Evolutionary conservation across 2,329 filamentous ascomycete species (phyloP).

Genomic region (Seiridium unicorne): DNA sequence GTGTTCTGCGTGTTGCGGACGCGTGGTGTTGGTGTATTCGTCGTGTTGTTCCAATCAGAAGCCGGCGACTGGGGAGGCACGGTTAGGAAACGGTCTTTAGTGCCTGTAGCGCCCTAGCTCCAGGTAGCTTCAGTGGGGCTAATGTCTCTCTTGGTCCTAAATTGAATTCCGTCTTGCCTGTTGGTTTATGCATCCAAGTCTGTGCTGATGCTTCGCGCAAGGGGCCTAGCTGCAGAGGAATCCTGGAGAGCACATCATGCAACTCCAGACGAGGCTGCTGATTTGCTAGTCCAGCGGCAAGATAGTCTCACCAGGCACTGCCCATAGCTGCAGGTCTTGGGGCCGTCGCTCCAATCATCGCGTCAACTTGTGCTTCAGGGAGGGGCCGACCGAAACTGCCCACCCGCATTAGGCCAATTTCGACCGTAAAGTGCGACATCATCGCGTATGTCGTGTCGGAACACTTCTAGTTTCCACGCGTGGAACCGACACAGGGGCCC

Average conservation of each 20-base stretch:
- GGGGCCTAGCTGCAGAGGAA: conserved; percentile 13
- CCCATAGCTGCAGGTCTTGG: conserved; percentile 14
- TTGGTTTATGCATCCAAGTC: background rate
- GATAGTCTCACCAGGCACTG: conserved; percentile 16
- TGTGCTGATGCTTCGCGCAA: conserved; percentile 14
- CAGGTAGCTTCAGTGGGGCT: background rate
- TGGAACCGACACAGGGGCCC: conserved; percentile 19
- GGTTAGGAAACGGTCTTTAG: background rate
- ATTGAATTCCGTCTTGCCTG: background rate
- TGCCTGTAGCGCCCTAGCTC: background rate
- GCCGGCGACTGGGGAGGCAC: conserved; percentile 5
- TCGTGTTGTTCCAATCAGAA: conserved; percentile 17
- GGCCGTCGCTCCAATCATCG: conserved; percentile 23
- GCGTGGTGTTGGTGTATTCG: conserved; percentile 28
- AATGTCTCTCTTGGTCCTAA: background rate
- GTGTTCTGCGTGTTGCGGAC: conserved; percentile 23
- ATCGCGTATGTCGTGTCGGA: conserved; percentile 9
- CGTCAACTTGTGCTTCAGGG: conserved; percentile 15
- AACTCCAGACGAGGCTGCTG: conserved; percentile 13
- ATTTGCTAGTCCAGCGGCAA: conserved; percentile 16
- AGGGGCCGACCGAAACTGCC: background rate
- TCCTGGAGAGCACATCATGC: conserved; percentile 19
- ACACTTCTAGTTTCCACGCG: conserved; percentile 25
- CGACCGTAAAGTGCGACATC: conserved; percentile 7
- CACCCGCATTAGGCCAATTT: conserved; percentile 3